Conservation (phyloP, 768 basidiomycete genomes). For the Rickenella mellea region DNA sequence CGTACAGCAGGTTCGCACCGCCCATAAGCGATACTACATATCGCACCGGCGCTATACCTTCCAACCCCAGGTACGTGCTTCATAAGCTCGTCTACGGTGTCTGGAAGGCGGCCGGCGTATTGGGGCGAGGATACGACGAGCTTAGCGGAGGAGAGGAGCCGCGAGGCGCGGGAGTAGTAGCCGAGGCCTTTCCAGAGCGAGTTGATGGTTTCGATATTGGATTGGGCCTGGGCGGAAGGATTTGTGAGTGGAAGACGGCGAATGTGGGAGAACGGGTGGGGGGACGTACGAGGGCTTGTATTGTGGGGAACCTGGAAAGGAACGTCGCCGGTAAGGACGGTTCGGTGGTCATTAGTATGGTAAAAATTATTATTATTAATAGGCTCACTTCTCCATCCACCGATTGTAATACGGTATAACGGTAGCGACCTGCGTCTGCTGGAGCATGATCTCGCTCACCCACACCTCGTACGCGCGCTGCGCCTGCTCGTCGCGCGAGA, state of each 20-base stretch:
- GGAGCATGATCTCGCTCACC: constrained; percentile 92
- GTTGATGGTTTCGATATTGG: constrained; percentile 80
- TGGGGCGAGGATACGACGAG: constrained; percentile 63
- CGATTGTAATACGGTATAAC: constrained; percentile 90
- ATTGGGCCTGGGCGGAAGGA: constrained; percentile 37
- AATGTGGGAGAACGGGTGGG: constrained; percentile 6
- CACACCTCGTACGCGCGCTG: constrained; percentile 93
- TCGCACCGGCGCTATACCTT: constrained; percentile 79
- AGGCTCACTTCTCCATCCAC: constrained; percentile 72
- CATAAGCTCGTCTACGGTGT: constrained; percentile 75
- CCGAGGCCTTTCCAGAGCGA: constrained; percentile 86
- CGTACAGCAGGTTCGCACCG: constrained; percentile 77
- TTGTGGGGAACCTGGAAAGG: constrained; percentile 69
- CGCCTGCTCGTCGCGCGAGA: constrained; percentile 49
- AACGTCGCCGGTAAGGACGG: too few relatives aligned
- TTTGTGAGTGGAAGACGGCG: constrained; percentile 9
- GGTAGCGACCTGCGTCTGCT: constrained; percentile 89
- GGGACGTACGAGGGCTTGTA: constrained; percentile 55
- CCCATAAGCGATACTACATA: constrained; percentile 83
- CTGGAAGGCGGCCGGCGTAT: constrained; percentile 62
- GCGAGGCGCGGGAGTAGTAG: constrained; percentile 80
- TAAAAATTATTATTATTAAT: too few relatives aligned
- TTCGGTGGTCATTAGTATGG: too few relatives aligned
- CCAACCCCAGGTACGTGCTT: constrained; percentile 80
- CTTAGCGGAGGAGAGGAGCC: constrained; percentile 76